Evolutionary conservation across 257 asterid genomes (phyloP).

Genomic region (Solanum chaucha): DNA sequence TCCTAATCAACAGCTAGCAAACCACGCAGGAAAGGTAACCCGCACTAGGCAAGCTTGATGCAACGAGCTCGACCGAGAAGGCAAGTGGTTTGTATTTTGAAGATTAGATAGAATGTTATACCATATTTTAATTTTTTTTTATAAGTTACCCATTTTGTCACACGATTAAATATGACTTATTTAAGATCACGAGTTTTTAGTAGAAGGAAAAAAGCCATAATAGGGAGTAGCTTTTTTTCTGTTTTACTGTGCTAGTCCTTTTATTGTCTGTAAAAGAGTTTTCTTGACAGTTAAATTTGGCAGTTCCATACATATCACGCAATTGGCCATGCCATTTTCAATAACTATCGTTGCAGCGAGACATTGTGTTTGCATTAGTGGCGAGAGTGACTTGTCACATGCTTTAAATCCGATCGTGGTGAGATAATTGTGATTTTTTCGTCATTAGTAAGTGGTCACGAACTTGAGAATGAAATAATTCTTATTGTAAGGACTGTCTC

Average conservation of each 20-base stretch:
- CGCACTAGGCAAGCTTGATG: accelerated
- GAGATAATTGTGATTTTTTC: not conserved
- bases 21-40: accelerated
- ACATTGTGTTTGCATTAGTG: conserved; percentile 25
- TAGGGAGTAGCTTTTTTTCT: not conserved
- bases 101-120: not conserved
- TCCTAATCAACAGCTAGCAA: not conserved
- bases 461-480: not conserved
- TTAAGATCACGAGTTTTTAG: no score
- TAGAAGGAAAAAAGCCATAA: not conserved
- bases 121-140: not conserved
- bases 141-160: not conserved
- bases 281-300: not conserved
- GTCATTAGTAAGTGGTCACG: accelerated
- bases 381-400: conserved; percentile 33
- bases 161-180: not conserved
- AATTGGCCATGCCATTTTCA: not conserved
- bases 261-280: not conserved
- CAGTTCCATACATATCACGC: not conserved
- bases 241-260: not conserved
- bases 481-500: not conserved
- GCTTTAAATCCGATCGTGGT: not conserved
- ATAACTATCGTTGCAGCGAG: conserved; percentile 5
- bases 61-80: not conserved
- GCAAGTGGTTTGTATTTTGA: not conserved